Conservation (phyloP, 768 basidiomycete species). For the Flagelloscypha sp. region DNA sequence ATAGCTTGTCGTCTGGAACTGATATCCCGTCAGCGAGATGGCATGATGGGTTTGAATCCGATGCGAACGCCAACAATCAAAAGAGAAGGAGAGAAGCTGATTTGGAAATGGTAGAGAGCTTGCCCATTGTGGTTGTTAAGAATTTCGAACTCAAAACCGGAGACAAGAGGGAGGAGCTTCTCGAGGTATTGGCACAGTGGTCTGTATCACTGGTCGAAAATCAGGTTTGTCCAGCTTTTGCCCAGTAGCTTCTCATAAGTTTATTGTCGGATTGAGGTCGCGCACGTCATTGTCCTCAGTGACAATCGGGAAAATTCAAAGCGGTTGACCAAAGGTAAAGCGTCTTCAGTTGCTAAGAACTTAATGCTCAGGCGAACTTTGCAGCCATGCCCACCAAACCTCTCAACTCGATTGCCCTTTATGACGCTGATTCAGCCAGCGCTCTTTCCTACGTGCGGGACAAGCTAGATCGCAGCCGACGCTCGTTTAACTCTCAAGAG, state of each 20-base stretch:
- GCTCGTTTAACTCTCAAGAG: too few relatives aligned
- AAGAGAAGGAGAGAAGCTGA: slow-evolving; percentile 34
- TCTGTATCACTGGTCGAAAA: slow-evolving; percentile 74
- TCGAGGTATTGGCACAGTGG: slow-evolving; percentile 77
- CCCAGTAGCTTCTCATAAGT: not conserved
- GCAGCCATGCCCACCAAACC: slow-evolving; percentile 81
- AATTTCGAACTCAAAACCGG: slow-evolving; percentile 62
- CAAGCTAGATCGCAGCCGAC: slow-evolving; percentile 51
- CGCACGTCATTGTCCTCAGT: slow-evolving; percentile 86
- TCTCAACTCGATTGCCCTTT: slow-evolving; percentile 66
- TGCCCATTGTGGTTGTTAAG: slow-evolving; percentile 84
- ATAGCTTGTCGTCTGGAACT: slow-evolving; percentile 15
- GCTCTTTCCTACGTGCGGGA: slow-evolving; percentile 76
- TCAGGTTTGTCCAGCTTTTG: slow-evolving; percentile 36
- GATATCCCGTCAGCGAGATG: slow-evolving; percentile 3
- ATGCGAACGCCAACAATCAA: slow-evolving; percentile 11
- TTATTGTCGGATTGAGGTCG: slow-evolving; percentile 43
- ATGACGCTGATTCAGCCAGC: slow-evolving; percentile 77
- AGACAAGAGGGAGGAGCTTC: slow-evolving; percentile 56
- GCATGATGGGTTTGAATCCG: slow-evolving; percentile 6
- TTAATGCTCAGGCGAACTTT: not conserved
- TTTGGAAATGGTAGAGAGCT: slow-evolving; percentile 42
- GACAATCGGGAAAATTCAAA: slow-evolving; percentile 87
- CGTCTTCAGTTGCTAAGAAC: not conserved
- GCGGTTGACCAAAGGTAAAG: slow-evolving; percentile 67